These are phyloP conservation scores for Thielaviopsis euricoi DNA, from an alignment of 2,329 filamentous ascomycete genomes.

Conservation along the genomic window DNA sequence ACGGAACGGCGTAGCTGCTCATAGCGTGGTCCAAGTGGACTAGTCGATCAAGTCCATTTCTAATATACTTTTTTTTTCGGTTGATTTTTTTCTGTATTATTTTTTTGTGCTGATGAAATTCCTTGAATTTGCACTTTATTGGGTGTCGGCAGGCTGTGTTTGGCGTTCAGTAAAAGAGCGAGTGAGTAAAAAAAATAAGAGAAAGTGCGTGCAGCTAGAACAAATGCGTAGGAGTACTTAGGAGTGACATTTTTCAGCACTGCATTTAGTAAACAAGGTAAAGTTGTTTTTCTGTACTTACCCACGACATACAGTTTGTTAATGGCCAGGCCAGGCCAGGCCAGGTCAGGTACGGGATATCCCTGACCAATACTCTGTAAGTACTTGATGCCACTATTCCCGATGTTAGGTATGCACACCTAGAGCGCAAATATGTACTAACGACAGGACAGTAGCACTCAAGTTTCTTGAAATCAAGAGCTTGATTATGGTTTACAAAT, in stretches of 20 bases:
- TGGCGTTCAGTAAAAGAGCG: background rate
- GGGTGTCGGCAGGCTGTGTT: background rate
- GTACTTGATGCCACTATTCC: too few species aligned
- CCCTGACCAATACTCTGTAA: too few species aligned
- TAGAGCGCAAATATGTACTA: too few species aligned
- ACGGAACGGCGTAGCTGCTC: background rate
- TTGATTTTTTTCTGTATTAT: background rate
- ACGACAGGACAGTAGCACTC: too few species aligned
- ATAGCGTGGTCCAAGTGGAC: background rate
- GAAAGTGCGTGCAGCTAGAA: background rate
- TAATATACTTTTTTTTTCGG: background rate
- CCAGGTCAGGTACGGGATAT: too few species aligned
- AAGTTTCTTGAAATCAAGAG: too few species aligned
- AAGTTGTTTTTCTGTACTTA: background rate
- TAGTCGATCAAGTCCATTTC: background rate
- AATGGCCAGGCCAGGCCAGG: too few species aligned
- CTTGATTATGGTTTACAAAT: too few species aligned
- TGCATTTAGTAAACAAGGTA: background rate
- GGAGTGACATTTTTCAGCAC: background rate
- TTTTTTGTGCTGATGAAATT: too few species aligned
- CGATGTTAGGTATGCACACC: too few species aligned
- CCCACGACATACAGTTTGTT: background rate
- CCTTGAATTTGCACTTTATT: background rate
- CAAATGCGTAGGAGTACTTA: background rate
- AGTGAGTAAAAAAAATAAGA: background rate